Evolutionary conservation across 2,329 filamentous ascomycete genomes (phyloP).

Genomic region (Ceratocystis alfenasii): DNA sequence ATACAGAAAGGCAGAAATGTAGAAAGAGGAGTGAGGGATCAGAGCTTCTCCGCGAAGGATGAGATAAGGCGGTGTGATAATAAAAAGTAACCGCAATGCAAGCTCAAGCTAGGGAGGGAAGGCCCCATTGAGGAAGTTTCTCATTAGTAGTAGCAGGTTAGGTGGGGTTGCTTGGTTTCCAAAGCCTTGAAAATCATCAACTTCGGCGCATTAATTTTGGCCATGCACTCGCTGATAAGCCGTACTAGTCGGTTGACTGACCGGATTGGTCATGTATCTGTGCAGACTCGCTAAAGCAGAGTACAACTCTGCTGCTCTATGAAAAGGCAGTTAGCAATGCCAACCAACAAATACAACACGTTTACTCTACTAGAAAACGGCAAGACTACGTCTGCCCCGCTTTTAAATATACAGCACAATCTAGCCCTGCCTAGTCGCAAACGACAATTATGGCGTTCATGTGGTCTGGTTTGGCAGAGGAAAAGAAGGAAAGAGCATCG

Average conservation of each 20-base stretch:
- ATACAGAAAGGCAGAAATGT: neutral
- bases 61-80: constrained; percentile 3
- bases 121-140: neutral
- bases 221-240: too few species aligned
- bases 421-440: neutral
- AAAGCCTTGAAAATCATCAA: too few species aligned
- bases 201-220: too few species aligned
- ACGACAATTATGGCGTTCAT: too few species aligned
- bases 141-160: neutral
- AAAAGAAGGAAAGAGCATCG: too few species aligned
- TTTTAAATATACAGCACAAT: neutral
- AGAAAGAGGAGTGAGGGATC: neutral
- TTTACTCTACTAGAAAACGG: neutral
- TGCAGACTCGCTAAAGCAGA: too few species aligned
- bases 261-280: too few species aligned
- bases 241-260: too few species aligned
- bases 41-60: constrained; percentile 1
- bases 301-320: neutral
- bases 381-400: neutral
- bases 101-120: neutral
- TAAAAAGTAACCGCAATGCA: neutral
- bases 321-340: neutral
- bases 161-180: neutral
- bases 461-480: too few species aligned
- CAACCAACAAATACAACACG: neutral